Conservation (phyloP, 2,329 filamentous ascomycete species). For the Exophiala alcalophila region DNA sequence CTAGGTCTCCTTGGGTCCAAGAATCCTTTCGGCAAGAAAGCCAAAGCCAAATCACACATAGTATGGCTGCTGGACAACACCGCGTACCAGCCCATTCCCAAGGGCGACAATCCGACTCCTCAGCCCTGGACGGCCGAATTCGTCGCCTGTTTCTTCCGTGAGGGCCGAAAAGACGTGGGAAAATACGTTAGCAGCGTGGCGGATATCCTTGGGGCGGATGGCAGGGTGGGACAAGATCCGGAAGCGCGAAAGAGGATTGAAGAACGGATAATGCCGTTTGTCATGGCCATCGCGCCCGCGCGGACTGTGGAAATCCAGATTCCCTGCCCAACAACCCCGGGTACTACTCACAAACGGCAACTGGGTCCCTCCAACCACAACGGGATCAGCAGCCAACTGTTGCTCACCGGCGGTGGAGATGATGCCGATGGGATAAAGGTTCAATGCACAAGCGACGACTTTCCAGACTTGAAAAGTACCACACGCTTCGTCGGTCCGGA, state of each 20-base stretch:
- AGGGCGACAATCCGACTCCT: slow-evolving; percentile 33
- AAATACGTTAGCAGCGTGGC: slow-evolving; percentile 69
- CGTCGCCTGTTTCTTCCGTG: slow-evolving; percentile 75
- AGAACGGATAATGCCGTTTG: slow-evolving; percentile 59
- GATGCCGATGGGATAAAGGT: slow-evolving; percentile 50
- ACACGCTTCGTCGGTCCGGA: slow-evolving; percentile 72
- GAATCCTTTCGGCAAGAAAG: slow-evolving; percentile 59
- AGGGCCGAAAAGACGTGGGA: slow-evolving; percentile 64
- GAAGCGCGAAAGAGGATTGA: slow-evolving; percentile 65
- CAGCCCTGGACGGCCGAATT: slow-evolving; percentile 75
- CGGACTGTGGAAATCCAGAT: slow-evolving; percentile 66
- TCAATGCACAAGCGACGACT: slow-evolving; percentile 43
- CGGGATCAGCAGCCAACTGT: slow-evolving; percentile 66
- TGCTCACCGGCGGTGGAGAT: slow-evolving; percentile 50
- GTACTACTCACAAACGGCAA: slow-evolving; percentile 43
- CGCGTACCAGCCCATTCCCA: slow-evolving; percentile 61
- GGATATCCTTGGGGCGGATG: slow-evolving; percentile 64
- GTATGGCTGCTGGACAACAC: slow-evolving; percentile 93
- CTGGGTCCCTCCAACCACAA: slow-evolving; percentile 69
- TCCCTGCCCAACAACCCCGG: slow-evolving; percentile 45
- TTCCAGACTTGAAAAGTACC: slow-evolving; percentile 58
- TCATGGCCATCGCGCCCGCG: slow-evolving; percentile 71
- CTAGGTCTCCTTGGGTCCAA: slow-evolving; percentile 36
- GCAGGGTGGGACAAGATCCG: slow-evolving; percentile 45
- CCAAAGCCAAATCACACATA: slow-evolving; percentile 63